Conservation (phyloP, 805 yeast genomes). For the Wickerhamomyces ciferrii region DNA sequence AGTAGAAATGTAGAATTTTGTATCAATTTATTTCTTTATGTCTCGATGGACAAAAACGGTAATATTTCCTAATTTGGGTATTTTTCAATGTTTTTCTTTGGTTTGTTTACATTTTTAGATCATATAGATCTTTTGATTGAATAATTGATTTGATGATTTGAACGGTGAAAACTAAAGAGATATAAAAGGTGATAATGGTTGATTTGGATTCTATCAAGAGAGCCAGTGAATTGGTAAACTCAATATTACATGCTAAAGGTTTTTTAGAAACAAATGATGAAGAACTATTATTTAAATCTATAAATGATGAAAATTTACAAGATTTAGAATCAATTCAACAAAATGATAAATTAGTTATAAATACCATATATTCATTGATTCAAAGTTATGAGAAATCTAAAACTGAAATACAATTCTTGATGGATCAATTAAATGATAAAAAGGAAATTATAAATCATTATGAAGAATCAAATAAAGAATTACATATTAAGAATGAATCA, state of each 20-base stretch:
- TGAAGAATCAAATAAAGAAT: background rate
- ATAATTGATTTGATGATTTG: background rate
- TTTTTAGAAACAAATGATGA: constrained; percentile 3
- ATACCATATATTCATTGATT: constrained; percentile 8
- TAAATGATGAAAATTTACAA: constrained; percentile 8
- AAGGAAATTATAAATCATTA: constrained; percentile 3
- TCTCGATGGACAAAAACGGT: background rate
- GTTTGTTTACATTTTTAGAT: background rate
- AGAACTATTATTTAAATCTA: constrained; percentile 1
- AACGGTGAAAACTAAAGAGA: background rate
- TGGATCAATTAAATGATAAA: constrained; percentile 4
- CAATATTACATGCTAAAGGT: constrained; percentile 10
- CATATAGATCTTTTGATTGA: no score
- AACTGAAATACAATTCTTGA: constrained; percentile 1
- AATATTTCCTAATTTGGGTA: background rate
- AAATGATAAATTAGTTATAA: constrained; percentile 10
- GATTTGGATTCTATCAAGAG: constrained; percentile 8
- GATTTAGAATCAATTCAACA: constrained; percentile 3
- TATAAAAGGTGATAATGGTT: constrained; percentile 1
- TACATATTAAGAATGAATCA: background rate
- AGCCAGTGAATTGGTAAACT: constrained; percentile 11
- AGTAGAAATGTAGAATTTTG: no score
- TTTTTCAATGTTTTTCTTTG: background rate
- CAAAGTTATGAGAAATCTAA: constrained; percentile 10
- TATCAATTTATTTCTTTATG: no score